Evolutionary conservation across 805 yeast species (phyloP), one percentile per base, ranked within the genome.

Genomic region (Candida anglica): DNA sequence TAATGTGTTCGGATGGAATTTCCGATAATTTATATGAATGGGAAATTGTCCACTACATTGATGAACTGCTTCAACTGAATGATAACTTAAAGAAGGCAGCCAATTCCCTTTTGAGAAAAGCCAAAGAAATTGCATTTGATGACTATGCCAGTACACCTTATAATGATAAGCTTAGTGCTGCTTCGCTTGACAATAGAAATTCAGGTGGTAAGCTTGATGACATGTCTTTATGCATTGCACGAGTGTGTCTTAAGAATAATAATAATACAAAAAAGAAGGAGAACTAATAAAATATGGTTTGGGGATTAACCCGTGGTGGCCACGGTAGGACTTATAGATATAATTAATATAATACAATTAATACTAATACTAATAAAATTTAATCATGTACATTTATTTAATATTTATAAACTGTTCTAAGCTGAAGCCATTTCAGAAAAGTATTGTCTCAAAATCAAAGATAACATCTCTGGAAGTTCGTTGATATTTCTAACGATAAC

Each of bases 381-480:
- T 6, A 11, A 11, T 22, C n/a, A n/a, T n/a, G n/a, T n/a, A n/a
- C n/a, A n/a, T n/a, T n/a, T n/a, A n/a, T n/a, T n/a, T n/a, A n/a
- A n/a, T n/a, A n/a, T n/a, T n/a, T n/a, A n/a, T n/a, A n/a, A n/a
- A 9, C 23, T 21, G 9, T 25, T 14, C 27, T 34, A 48, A 36
- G 41, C 36, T 27, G 48, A 44, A 11, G 66, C 60, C 37, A 63
- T 53, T 51, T 87, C 95, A 1, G 87, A 70, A 58, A 93, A 94
- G 60, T 86, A 93, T 58, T 93, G 98, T 49, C 98, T 78, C 39
- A 93, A 70, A 42, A 94, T 91, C 44, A 83, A 69, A 2, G 97
- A 78, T 35, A 93, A 69, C 82, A 93, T 88, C 52, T 81, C 86
- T 11, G 99, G 99, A 24, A 93, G 70, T 60, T 91, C 98, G 30